phyloP scores from a whole-genome alignment of 163 green algal genomes.

The Scenedesmus sp. region DNA sequence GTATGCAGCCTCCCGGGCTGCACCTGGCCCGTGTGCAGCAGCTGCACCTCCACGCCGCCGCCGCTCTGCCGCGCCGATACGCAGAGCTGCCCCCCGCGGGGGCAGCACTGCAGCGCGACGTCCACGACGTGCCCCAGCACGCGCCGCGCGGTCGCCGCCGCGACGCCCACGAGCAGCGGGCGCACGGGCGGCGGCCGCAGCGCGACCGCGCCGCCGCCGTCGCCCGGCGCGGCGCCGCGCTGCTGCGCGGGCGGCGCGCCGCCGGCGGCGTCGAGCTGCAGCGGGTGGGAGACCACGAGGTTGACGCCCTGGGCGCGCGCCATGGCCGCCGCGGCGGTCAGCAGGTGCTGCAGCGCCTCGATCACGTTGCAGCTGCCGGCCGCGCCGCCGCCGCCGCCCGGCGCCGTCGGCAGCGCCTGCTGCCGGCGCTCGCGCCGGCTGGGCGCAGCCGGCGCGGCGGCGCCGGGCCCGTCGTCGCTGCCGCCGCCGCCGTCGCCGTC shows the following conservation, averaged over 20 bases:
- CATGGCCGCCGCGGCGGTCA: constrained; percentile 18
- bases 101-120: constrained; percentile 56
- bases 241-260: constrained; percentile 25
- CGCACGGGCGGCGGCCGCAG: constrained; percentile 49
- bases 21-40: constrained; percentile 51
- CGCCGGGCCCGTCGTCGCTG: background rate
- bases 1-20: constrained; percentile 32
- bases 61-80: constrained; percentile 44
- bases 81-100: constrained; percentile 50
- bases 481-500: background rate
- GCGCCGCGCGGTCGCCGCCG: background rate
- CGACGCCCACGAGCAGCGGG: constrained; percentile 48
- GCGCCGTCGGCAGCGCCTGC: background rate
- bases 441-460: no score
- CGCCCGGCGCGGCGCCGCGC: background rate
- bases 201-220: background rate
- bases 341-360: constrained; percentile 14
- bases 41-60: constrained; percentile 44
- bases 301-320: constrained; percentile 12
- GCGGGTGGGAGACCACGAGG: constrained; percentile 24
- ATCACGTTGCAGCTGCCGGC: constrained; percentile 31
- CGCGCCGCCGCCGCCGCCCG: background rate
- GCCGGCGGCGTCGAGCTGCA: constrained; percentile 4
- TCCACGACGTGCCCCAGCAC: constrained; percentile 48
- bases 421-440: background rate